These are phyloP conservation scores for Aegle marmelos DNA, from an alignment of 345 rosid genomes.

Conservation along the genomic window DNA sequence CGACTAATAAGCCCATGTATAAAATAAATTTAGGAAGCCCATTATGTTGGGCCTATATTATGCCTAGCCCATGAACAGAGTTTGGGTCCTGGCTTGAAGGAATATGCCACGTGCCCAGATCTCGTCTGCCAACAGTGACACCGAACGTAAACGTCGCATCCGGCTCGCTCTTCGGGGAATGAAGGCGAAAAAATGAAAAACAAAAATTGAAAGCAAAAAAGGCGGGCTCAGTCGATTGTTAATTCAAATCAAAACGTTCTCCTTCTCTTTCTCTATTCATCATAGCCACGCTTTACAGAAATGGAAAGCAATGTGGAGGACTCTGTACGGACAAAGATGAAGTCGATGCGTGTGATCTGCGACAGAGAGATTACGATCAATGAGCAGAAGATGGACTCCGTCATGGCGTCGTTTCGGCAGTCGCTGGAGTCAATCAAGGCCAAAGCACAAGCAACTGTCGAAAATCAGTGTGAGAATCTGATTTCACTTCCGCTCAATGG, in stretches of 20 bases:
- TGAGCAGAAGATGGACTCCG: constrained; percentile 50
- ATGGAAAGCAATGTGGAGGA: constrained; percentile 31
- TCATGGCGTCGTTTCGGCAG: constrained; percentile 37
- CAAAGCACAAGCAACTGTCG: constrained; percentile 44
- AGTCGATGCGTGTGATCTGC: constrained; percentile 46
- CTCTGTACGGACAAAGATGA: constrained; percentile 44
- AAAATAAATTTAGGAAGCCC: background rate
- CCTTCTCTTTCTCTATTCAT: constrained; percentile 3
- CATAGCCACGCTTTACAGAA: constrained; percentile 1
- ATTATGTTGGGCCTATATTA: background rate
- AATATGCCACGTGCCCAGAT: too few species aligned
- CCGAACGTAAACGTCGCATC: too few species aligned
- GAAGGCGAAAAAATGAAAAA: too few species aligned
- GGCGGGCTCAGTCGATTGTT: constrained; percentile 19
- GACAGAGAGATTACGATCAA: constrained; percentile 33
- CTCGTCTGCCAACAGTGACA: too few species aligned
- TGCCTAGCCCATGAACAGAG: background rate
- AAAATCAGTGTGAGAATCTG: constrained; percentile 46
- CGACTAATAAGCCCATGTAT: too few species aligned
- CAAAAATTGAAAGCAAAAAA: background rate
- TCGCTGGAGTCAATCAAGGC: constrained; percentile 47
- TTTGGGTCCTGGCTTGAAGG: too few species aligned
- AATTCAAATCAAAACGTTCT: constrained; percentile 13
- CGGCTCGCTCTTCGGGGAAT: too few species aligned
- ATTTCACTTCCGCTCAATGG: background rate